These are phyloP conservation scores for Apophysomyces trapeziformis DNA, from an alignment of 371 early-diverging fungal species.

Conservation along the genomic window DNA sequence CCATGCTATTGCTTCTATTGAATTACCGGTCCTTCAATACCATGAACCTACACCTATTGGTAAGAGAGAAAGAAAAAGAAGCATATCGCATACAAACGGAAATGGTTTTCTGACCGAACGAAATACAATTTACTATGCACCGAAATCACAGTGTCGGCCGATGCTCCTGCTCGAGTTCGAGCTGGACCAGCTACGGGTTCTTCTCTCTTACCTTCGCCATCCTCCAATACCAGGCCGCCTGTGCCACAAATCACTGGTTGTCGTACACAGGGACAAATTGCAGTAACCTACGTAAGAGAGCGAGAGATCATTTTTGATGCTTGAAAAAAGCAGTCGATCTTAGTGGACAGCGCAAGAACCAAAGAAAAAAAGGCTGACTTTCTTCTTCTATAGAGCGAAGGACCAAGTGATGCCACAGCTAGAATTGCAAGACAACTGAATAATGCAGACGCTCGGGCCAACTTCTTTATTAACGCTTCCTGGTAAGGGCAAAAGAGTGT, in stretches of 20 bases:
- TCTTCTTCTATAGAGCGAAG: constrained; percentile 44
- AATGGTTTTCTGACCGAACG: not conserved
- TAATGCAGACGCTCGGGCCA: constrained; percentile 53
- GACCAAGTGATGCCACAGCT: constrained; percentile 58
- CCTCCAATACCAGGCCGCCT: constrained; percentile 14
- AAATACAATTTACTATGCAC: not conserved
- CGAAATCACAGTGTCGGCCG: not conserved
- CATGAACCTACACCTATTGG: not conserved
- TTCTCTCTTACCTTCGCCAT: not conserved
- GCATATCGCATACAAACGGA: no score
- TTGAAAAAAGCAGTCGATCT: not conserved
- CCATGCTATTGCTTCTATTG: not conserved
- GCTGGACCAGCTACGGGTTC: not conserved
- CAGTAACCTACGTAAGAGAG: constrained; percentile 56
- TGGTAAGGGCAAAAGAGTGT: constrained; percentile 29
- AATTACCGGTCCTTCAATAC: not conserved
- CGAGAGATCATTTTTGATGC: constrained; percentile 20
- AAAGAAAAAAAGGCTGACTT: not conserved
- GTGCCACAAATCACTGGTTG: constrained; percentile 38
- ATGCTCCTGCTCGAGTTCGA: constrained; percentile 4
- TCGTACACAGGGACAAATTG: constrained; percentile 58
- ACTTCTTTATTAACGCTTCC: constrained; percentile 56
- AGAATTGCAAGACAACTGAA: constrained; percentile 52
- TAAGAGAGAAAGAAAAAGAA: not conserved
- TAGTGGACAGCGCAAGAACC: no score